phyloP scores from a whole-genome alignment of 345 rosid genomes.

The Citrus cavaleriei region DNA sequence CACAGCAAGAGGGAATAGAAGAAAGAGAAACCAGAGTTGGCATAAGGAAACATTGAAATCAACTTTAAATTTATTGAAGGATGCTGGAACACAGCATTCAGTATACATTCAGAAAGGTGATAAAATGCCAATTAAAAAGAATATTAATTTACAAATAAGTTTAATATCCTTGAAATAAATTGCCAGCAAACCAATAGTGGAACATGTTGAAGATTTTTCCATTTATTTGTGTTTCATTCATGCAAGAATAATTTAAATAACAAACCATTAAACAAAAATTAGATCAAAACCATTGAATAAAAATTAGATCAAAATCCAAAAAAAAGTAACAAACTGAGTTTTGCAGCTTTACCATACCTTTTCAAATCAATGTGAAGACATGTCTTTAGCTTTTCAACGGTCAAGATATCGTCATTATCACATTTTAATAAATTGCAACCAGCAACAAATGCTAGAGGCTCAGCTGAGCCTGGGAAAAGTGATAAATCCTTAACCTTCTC shows the following conservation, averaged over 20 bases:
- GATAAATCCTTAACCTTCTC: constrained; percentile 31
- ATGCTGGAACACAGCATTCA: not conserved
- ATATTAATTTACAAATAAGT: too few relatives aligned
- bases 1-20: not conserved
- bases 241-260: not conserved
- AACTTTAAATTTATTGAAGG: not conserved
- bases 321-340: not conserved
- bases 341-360: constrained; percentile 24
- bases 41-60: not conserved
- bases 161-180: not conserved
- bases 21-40: not conserved
- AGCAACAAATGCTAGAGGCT: constrained; percentile 22
- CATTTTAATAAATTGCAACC: constrained; percentile 30
- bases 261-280: too few relatives aligned
- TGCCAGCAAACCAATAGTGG: not conserved
- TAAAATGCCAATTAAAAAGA: not conserved
- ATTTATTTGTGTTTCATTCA: not conserved
- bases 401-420: constrained; percentile 19
- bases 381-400: constrained; percentile 35
- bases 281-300: not conserved
- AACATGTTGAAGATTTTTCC: not conserved
- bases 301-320: not conserved
- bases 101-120: not conserved
- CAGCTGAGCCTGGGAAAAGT: constrained; percentile 11
- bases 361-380: constrained; percentile 16